A percentile compares a stretch with the other conserved stretches of the same genome.
These are phyloP conservation scores for Teratosphaeria epicoccoides DNA, from an alignment of 2,329 filamentous ascomycete species.

Conservation along the genomic window DNA sequence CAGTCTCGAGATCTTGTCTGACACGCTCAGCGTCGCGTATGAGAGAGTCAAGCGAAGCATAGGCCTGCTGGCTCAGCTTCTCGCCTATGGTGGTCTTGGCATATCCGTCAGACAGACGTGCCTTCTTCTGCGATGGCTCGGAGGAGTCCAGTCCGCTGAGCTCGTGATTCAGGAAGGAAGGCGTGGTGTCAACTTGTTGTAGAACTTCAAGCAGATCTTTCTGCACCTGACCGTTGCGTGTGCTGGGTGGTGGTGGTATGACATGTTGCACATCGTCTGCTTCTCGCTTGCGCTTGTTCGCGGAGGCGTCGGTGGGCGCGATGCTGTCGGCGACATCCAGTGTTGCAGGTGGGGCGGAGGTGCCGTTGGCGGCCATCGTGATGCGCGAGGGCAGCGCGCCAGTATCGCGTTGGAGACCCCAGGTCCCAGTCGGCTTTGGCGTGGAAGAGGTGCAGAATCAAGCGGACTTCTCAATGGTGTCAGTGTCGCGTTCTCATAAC, in stretches of 20 bases:
- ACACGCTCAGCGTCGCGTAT: slow-evolving; percentile 33
- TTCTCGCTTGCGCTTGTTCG: slow-evolving; percentile 38
- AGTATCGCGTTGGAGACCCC: slow-evolving; percentile 1
- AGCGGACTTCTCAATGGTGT: background rate
- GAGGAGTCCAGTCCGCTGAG: slow-evolving; percentile 22
- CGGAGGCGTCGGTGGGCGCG: slow-evolving; percentile 8
- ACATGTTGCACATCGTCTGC: slow-evolving; percentile 16
- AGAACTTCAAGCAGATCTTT: slow-evolving; percentile 33
- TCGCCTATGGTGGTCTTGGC: slow-evolving; percentile 28
- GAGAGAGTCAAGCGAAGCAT: slow-evolving; percentile 33
- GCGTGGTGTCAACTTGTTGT: slow-evolving; percentile 35
- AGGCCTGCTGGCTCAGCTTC: slow-evolving; percentile 29
- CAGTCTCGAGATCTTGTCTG: slow-evolving; percentile 28
- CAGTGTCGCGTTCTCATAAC: background rate
- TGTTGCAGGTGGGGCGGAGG: slow-evolving; percentile 7
- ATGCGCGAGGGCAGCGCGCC: slow-evolving; percentile 6
- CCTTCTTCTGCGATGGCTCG: slow-evolving; percentile 36
- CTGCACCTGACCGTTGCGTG: slow-evolving; percentile 22
- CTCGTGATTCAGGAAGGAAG: slow-evolving; percentile 34
- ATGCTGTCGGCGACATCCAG: slow-evolving; percentile 2
- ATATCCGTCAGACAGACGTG: slow-evolving; percentile 29
- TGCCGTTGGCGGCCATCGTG: slow-evolving; percentile 15
- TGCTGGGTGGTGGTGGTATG: background rate
- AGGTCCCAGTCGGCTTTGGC: slow-evolving; percentile 3
- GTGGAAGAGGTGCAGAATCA: background rate